phyloP scores from a whole-genome alignment of 768 basidiomycete species.

The Boletus edulis region DNA sequence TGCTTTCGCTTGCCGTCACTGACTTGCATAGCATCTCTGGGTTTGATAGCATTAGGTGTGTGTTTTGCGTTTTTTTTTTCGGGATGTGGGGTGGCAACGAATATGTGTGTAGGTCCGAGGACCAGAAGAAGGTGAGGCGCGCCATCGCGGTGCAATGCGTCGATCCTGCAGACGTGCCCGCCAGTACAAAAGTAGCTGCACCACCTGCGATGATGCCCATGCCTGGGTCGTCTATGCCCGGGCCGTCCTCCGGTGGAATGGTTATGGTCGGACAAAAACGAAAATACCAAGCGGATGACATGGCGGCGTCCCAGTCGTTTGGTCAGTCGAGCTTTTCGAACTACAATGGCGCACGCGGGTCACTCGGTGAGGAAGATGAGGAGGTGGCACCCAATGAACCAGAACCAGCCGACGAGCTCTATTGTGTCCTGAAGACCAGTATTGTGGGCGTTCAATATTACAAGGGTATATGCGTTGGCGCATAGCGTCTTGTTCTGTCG shows the following conservation, averaged over 20 bases:
- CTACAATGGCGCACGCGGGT: slow-evolving; percentile 6
- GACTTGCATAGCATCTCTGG: slow-evolving; percentile 46
- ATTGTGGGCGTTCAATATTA: slow-evolving; percentile 89
- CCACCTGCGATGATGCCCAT: background rate
- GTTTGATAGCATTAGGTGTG: slow-evolving; percentile 54
- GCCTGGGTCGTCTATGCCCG: slow-evolving; percentile 10
- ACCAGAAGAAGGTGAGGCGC: slow-evolving; percentile 59
- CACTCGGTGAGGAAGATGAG: slow-evolving; percentile 38
- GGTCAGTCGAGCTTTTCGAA: slow-evolving; percentile 15
- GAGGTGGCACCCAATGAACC: slow-evolving; percentile 43
- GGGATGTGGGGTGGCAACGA: background rate
- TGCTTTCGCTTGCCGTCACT: slow-evolving; percentile 46
- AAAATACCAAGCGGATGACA: slow-evolving; percentile 37
- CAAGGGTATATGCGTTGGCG: slow-evolving; percentile 40
- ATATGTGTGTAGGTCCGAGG: slow-evolving; percentile 42
- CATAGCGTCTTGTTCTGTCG: background rate
- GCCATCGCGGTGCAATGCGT: slow-evolving; percentile 56
- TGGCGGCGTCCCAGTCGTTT: slow-evolving; percentile 7
- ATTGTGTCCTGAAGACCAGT: slow-evolving; percentile 53
- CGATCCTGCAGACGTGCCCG: slow-evolving; percentile 57
- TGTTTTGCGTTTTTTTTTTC: background rate
- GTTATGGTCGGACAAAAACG: slow-evolving; percentile 38
- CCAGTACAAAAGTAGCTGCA: slow-evolving; percentile 33
- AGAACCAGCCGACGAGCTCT: slow-evolving; percentile 65
- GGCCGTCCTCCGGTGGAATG: background rate